phyloP scores from a whole-genome alignment of 208 protist species.

The Trypanosoma lewisi region DNA sequence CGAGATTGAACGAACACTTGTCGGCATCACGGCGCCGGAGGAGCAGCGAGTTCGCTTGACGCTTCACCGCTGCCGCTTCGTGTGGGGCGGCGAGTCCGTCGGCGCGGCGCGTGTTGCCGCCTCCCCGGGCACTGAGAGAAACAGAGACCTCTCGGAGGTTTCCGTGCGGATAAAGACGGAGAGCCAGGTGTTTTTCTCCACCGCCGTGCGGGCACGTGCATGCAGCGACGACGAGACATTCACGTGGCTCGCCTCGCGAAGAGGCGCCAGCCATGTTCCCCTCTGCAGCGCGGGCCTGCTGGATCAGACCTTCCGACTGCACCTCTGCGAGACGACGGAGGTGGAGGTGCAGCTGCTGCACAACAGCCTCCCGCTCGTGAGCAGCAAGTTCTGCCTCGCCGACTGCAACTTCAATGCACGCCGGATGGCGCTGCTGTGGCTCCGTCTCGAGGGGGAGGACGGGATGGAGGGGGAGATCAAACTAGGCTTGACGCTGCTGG shows the following conservation, averaged over 20 bases:
- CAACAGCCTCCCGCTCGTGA: conserved; percentile 1
- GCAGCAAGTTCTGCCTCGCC: neutral
- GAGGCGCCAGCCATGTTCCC: neutral
- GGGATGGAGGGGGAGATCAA: conserved; percentile 16
- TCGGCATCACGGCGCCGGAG: conserved; percentile 17
- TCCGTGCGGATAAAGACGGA: conserved; percentile 8
- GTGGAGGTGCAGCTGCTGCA: conserved; percentile 9
- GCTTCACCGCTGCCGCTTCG: conserved; percentile 51
- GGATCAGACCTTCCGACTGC: conserved; percentile 17
- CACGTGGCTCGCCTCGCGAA: neutral
- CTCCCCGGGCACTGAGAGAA: neutral
- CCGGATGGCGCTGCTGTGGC: conserved; percentile 2
- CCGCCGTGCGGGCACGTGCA: neutral
- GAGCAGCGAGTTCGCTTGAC: conserved; percentile 47
- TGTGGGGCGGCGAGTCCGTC: conserved; percentile 12
- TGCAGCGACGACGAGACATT: neutral
- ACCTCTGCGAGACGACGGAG: conserved; percentile 1
- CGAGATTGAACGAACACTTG: conserved; percentile 49
- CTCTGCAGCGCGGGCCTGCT: conserved; percentile 6
- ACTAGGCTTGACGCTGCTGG: conserved; percentile 6
- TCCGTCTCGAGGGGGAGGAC: neutral
- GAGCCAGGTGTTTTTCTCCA: neutral
- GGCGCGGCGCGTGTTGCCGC: neutral
- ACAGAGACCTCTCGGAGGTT: conserved; percentile 4
- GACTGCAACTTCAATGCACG: conserved; percentile 10